Conservation (phyloP, 129 eudicot species). For the Glebionis coronaria region DNA sequence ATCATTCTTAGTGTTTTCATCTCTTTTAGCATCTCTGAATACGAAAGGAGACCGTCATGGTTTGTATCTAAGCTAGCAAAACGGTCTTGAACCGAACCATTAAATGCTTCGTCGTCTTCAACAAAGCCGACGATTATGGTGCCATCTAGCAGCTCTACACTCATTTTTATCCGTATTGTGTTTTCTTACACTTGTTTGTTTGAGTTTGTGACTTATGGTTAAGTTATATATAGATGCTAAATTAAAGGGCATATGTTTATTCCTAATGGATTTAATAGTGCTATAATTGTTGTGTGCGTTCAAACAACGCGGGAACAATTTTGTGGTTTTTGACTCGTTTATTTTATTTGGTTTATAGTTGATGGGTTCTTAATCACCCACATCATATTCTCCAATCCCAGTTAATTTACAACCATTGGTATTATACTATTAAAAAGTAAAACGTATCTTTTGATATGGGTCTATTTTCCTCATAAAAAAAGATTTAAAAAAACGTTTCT, state of each 20-base stretch:
- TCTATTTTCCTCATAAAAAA: too few species aligned
- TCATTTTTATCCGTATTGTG: conserved; percentile 22
- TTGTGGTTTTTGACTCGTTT: conserved; percentile 30
- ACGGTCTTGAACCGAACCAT: conserved; percentile 34
- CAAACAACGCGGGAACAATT: conserved; percentile 29
- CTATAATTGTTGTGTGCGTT: conserved; percentile 24
- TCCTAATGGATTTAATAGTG: conserved; percentile 16
- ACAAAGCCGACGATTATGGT: conserved; percentile 39
- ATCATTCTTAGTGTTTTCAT: conserved; percentile 39
- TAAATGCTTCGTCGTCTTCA: conserved; percentile 52
- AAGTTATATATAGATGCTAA: conserved; percentile 18
- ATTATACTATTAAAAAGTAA: too few species aligned
- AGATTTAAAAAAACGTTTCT: too few species aligned
- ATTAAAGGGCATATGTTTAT: conserved; percentile 14
- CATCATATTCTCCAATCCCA: conserved; percentile 15
- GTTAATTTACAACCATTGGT: too few species aligned
- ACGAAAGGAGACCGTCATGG: conserved; percentile 48
- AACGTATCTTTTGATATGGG: too few species aligned
- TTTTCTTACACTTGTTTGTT: conserved; percentile 1
- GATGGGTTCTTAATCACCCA: conserved; percentile 32
- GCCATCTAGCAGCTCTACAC: conserved; percentile 52
- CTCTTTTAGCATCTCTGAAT: conserved; percentile 45
- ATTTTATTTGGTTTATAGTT: conserved; percentile 11
- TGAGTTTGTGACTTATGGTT: conserved; percentile 12
- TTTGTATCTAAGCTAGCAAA: conserved; percentile 40